Conservation (phyloP, 345 rosid species). For the Eucalyptus polyanthemos region DNA sequence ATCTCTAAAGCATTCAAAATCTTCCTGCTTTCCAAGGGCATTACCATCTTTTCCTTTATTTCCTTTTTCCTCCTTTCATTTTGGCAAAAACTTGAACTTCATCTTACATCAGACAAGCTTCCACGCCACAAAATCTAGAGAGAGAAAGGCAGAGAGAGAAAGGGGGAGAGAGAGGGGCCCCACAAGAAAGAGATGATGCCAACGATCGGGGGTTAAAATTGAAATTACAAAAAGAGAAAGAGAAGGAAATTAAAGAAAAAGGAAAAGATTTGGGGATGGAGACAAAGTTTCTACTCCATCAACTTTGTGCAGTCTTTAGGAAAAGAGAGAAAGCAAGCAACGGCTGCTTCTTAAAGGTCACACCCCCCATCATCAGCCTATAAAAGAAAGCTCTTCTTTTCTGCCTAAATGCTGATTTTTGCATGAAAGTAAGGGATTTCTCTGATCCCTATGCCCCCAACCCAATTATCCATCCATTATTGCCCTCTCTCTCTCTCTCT, state of each 20-base stretch:
- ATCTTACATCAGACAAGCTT: constrained; percentile 9
- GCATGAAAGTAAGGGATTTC: constrained; percentile 62
- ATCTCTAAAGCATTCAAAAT: constrained; percentile 4
- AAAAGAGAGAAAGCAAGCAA: neutral
- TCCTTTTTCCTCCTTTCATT: neutral
- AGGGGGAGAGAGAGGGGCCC: neutral
- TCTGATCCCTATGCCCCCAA: constrained; percentile 28
- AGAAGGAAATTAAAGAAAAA: neutral
- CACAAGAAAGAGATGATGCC: neutral
- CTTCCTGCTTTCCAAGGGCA: constrained; percentile 9
- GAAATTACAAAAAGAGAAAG: neutral
- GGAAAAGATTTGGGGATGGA: constrained; percentile 15
- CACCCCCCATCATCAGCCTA: neutral
- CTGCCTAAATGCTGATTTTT: neutral
- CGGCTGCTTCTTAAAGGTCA: neutral
- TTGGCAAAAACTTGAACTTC: neutral
- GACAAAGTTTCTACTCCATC: constrained; percentile 46
- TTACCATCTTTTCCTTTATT: neutral
- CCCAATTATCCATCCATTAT: neutral
- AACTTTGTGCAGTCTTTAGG: constrained; percentile 30
- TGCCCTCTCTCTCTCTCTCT: neutral
- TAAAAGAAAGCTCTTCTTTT: neutral
- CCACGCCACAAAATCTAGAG: constrained; percentile 5
- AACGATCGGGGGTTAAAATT: neutral
- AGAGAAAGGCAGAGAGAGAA: neutral